phyloP scores from a whole-genome alignment of 371 early-diverging fungal species.

The Conidiobolus incongruus region DNA sequence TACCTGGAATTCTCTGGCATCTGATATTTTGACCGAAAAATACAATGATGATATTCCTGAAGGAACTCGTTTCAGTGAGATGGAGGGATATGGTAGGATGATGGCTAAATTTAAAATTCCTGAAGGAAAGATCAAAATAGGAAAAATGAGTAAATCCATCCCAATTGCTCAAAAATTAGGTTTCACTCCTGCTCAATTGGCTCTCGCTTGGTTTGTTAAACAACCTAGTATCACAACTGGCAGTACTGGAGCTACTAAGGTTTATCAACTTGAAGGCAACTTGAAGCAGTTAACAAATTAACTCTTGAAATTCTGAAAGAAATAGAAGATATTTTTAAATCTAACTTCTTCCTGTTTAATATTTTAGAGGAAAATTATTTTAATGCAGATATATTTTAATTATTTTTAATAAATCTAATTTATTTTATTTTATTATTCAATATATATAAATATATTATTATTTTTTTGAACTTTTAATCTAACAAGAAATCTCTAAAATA shows the following conservation, averaged over 20 bases:
- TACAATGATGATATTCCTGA: constrained; percentile 51
- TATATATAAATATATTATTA: too few species aligned
- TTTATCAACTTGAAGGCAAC: constrained; percentile 29
- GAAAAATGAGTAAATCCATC: constrained; percentile 17
- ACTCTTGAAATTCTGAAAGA: constrained; percentile 39
- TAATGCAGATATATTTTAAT: too few species aligned
- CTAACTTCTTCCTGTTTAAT: constrained; percentile 35
- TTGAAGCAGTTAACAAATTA: constrained; percentile 27
- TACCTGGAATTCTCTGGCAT: constrained; percentile 61
- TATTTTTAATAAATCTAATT: too few species aligned
- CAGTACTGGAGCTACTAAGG: constrained; percentile 31
- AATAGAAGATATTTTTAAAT: constrained; percentile 40
- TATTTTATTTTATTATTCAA: too few species aligned
- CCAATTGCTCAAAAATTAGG: constrained; percentile 26
- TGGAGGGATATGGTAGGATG: constrained; percentile 30
- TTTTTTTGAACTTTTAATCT: too few species aligned
- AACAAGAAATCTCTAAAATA: too few species aligned
- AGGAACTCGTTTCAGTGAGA: constrained; percentile 40
- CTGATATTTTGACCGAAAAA: constrained; percentile 53
- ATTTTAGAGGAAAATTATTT: too few species aligned
- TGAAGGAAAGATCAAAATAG: constrained; percentile 27
- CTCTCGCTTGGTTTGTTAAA: constrained; percentile 59
- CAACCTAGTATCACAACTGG: constrained; percentile 18
- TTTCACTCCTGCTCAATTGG: constrained; percentile 48
- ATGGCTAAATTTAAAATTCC: constrained; percentile 31